Percentiles rank a stretch among this genome's conserved stretches.
Evolutionary conservation across 1,284 basidiomycete species (phyloP).

Genomic region (Ceratobasidium sp.): DNA sequence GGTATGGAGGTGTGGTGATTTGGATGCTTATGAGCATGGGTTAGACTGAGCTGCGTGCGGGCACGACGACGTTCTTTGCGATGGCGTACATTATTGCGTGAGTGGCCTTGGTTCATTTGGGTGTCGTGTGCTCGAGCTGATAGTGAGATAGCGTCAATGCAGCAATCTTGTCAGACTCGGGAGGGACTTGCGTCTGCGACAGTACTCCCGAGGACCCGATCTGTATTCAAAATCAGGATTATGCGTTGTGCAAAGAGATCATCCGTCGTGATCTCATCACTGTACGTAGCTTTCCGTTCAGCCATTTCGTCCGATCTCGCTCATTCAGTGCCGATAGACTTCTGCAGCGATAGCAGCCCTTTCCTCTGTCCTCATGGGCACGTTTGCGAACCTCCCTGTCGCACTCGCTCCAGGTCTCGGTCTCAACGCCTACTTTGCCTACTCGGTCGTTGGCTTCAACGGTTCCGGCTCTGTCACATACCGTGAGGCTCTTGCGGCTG

Average conservation of each 20-base stretch:
- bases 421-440: conserved; percentile 91
- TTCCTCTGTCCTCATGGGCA: conserved; percentile 83
- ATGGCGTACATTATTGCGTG: conserved; percentile 57
- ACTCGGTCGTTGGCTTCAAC: conserved; percentile 87
- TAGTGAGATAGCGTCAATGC: conserved; percentile 71
- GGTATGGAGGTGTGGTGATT: not conserved
- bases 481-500: conserved; percentile 85
- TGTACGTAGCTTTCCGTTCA: conserved; percentile 48
- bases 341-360: conserved; percentile 85
- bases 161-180: conserved; percentile 78
- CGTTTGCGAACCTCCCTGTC: conserved; percentile 86
- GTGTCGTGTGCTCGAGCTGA: conserved; percentile 28
- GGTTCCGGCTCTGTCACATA: conserved; percentile 83
- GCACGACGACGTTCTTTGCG: conserved; percentile 82
- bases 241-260: conserved; percentile 75
- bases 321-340: conserved; percentile 54
- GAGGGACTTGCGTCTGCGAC: conserved; percentile 84
- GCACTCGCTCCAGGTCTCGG: conserved; percentile 64
- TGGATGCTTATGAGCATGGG: not conserved
- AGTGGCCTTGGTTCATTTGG: conserved; percentile 18
- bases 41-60: conserved; percentile 84
- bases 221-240: conserved; percentile 68
- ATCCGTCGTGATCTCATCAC: conserved; percentile 81
- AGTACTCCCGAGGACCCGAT: conserved; percentile 57
- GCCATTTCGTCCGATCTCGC: not conserved